Evolutionary conservation across 805 yeast species (phyloP), one percentile per base, ranked within the genome.

Genomic region (Wickerhamomyces queroliae): DNA sequence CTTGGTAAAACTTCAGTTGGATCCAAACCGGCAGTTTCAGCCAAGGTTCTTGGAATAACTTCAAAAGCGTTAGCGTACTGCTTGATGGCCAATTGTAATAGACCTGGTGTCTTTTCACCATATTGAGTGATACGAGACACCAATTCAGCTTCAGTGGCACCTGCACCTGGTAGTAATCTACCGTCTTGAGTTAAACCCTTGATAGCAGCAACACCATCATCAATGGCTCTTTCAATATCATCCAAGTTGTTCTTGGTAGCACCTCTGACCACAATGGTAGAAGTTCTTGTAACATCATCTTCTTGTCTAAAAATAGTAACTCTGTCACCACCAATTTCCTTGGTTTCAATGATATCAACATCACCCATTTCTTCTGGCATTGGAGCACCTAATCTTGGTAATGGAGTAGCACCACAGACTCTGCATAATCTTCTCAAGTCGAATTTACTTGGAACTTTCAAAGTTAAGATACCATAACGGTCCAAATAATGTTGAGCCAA

Each of bases 361-460:
- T 73, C 58, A 40, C 99, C 99, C 71, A 87, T 76, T 64, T 91
- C 97, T 56, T 90, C 96, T 17, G 95, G 91, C 66, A 86, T 77
- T 52, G 97, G 97, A 2, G 96, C 95, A 48, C 96, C 96, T 42
- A 90, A 72, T 62, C 96, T 75, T 38, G 96, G 91, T 58, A 91
- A 72, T 42, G 98, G 97, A 21, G 97, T 84, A 33, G 97, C 97
- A 36, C 98, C 98, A 64, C 96, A 90, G 15, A 93, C 98, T 61
- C 96, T 83, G 56, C 95, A 84, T 45, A 93, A 71, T 62, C 99
- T 80, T 70, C 97, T 83, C 46, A 93, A 66, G 55, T 93, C 99
- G 56, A 93, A 93, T 61, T 93, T 93, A 48, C 95, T 83, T 46
- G 95, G 91, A 33, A 93, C 95, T 57, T 83, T 83, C 64, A 93